Evolutionary conservation across 2,329 filamentous ascomycete species (phyloP).

Genomic region (Trichoderma atrobrunneum): DNA sequence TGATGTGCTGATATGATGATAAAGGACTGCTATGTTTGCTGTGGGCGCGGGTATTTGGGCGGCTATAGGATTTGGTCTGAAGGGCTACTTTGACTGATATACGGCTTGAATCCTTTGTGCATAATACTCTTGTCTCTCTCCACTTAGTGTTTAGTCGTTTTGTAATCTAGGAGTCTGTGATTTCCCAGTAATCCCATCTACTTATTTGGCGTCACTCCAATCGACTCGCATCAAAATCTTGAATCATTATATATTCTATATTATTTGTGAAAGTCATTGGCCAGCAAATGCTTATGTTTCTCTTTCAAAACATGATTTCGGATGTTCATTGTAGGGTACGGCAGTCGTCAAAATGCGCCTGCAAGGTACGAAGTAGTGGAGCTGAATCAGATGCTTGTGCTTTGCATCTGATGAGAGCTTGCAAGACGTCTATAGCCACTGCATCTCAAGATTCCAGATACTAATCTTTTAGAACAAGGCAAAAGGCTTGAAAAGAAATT

Average conservation of each 20-base stretch:
- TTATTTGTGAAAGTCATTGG: background rate
- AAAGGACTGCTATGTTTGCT: background rate
- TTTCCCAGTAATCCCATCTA: background rate
- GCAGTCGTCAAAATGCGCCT: background rate
- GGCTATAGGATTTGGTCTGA: constrained; percentile 17
- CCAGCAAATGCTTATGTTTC: fast-evolving
- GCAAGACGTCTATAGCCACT: background rate
- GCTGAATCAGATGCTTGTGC: background rate
- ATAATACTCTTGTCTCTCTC: background rate
- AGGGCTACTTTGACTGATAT: constrained; percentile 15
- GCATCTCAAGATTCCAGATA: background rate
- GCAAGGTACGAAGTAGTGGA: background rate
- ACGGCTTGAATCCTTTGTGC: background rate
- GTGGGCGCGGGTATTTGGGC: constrained; percentile 16
- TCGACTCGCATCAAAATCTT: background rate
- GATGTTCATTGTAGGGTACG: background rate
- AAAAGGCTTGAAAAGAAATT: background rate
- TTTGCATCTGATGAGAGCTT: background rate
- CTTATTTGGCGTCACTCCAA: background rate
- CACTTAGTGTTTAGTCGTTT: background rate
- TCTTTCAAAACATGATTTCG: background rate
- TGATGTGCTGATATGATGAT: background rate
- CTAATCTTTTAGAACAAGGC: background rate
- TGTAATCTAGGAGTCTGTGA: background rate
- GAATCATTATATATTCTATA: background rate